phyloP scores from a whole-genome alignment of 2,329 filamentous ascomycete species.

The Botryotinia convoluta region DNA sequence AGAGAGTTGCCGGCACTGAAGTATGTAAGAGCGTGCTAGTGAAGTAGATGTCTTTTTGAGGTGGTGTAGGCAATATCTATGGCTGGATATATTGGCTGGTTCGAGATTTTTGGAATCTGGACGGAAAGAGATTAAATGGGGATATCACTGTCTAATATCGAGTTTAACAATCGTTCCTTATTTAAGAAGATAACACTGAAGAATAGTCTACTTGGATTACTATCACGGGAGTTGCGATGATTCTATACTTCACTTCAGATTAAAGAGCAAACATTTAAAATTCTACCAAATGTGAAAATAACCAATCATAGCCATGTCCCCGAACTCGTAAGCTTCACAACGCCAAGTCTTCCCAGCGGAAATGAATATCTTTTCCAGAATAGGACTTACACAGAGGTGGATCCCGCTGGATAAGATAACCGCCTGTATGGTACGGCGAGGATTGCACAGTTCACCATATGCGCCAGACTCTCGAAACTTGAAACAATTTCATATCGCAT shows the following conservation, averaged over 20 bases:
- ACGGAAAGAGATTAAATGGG: neutral
- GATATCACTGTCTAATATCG: neutral
- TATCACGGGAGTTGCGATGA: neutral
- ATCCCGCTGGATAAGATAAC: neutral
- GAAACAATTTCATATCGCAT: neutral
- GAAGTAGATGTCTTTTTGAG: neutral
- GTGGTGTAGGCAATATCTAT: neutral
- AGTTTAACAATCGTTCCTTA: neutral
- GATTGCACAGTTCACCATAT: neutral
- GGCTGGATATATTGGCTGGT: neutral
- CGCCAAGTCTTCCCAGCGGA: neutral
- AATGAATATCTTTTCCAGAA: neutral
- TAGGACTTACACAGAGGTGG: neutral
- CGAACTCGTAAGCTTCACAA: neutral
- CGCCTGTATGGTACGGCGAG: neutral
- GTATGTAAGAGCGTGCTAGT: constrained; percentile 1
- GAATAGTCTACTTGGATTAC: neutral
- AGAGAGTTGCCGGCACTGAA: constrained; percentile 1
- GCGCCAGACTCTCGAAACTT: neutral
- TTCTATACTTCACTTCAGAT: neutral
- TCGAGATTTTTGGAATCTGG: neutral
- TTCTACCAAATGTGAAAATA: neutral
- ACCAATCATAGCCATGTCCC: neutral
- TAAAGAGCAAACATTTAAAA: neutral
- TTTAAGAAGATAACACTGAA: neutral